phyloP scores from a whole-genome alignment of 345 rosid genomes.

The Eutrema heterophyllum region DNA sequence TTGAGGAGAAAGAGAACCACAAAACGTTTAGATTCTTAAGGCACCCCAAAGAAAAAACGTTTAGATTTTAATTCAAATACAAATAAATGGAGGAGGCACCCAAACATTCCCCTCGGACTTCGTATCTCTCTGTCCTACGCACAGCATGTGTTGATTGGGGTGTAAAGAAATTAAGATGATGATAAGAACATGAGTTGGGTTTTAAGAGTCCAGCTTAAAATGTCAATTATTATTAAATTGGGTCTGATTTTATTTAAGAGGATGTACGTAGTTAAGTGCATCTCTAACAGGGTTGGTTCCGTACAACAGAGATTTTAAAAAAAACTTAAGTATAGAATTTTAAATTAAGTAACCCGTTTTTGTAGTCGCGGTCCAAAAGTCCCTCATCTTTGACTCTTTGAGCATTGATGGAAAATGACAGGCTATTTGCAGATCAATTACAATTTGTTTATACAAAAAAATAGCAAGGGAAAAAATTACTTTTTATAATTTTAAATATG shows the following conservation, averaged over 20 bases:
- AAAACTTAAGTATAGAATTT: background rate
- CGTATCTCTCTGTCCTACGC: background rate
- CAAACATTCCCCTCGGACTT: conserved; percentile 14
- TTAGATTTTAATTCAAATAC: background rate
- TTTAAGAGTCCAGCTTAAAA: background rate
- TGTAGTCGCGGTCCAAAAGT: too few species aligned
- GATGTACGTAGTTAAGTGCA: background rate
- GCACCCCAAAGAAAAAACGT: background rate
- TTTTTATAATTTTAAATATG: too few species aligned
- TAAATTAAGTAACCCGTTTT: too few species aligned
- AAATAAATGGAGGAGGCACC: background rate
- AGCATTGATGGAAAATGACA: too few species aligned
- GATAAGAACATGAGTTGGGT: background rate
- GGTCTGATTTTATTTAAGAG: background rate
- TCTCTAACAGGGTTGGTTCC: background rate
- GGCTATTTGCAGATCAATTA: too few species aligned
- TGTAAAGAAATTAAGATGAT: conserved; percentile 8
- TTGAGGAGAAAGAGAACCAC: background rate
- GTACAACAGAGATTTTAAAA: background rate
- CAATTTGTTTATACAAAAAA: too few species aligned
- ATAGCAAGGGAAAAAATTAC: too few species aligned
- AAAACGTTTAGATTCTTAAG: background rate
- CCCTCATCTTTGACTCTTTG: too few species aligned
- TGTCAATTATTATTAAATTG: background rate
- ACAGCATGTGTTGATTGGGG: conserved; percentile 1